Evolutionary conservation across 2,329 filamentous ascomycete genomes (phyloP), one percentile per base, ranked within the genome.

Genomic region (Fusarium sororula): DNA sequence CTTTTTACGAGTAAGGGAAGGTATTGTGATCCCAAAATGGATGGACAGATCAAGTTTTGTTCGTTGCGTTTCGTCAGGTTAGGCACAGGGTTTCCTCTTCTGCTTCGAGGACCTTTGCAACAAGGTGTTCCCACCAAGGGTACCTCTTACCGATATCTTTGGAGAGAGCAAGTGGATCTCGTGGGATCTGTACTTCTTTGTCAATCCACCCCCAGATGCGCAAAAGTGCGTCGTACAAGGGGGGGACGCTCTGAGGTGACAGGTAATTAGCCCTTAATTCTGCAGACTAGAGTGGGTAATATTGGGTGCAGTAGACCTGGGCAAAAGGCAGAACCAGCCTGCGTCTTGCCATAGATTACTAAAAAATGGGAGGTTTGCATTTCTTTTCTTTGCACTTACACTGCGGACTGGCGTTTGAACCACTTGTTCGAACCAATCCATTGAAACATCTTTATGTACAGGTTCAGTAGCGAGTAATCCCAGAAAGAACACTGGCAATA

Each of bases 81-180:
- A 84, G 76, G 72, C 83, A 85, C 44, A 84, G 70, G 17, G 81
- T 80, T 67, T 84, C 82, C 63, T 75, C 54, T 70, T 82, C 82
- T 55, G 75, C 72, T 13, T 77, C 72, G 51, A 78, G 74, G 32
- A 84, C 77, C 54, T 73, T 77, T 39, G 69, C 69, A 24, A 85
- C 81, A 63, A 85, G 77, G n/a, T 69, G 63, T 75, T 85, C 83
- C 83, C 83, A 85, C 83, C 83, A 85, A 26, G 81, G 75, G 38
- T 68, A 55, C 54, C 83, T 81, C 39, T 79, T 66, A 47, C 74
- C 66, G 55, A 84, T 76, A 26, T 72, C 61, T 24, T 73, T 63
- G 45, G 77, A 57, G 20, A 80, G 47, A 42, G 65, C 47, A 44
- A 45, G 41, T 41, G 62, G 63, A 39, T 61, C 67, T 44, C 60